A percentile compares a stretch with the other conserved stretches of the same genome.
Conservation (phyloP, 148 eudicot species). For the Selenicereus undatus region DNA sequence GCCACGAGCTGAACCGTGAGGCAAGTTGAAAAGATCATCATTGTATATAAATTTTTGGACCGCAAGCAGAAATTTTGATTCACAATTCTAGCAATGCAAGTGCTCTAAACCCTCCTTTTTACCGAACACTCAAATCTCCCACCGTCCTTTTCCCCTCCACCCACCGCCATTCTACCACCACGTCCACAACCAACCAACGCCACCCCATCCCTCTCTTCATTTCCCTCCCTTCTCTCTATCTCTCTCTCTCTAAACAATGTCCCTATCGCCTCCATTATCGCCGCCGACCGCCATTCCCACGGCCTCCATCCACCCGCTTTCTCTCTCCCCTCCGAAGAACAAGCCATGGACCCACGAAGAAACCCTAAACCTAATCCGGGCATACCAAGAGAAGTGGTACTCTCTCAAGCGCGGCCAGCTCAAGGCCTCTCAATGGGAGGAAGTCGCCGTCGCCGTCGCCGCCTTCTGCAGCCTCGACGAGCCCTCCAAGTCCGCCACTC, state of each 20-base stretch:
- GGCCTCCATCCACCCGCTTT: conserved; percentile 10
- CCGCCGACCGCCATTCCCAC: conserved; percentile 10
- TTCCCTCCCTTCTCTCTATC: conserved; percentile 14
- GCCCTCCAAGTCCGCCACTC: conserved; percentile 59
- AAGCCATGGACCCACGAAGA: conserved; percentile 66
- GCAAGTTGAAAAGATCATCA: too few relatives aligned
- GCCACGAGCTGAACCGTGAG: too few relatives aligned
- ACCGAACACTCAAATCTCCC: not conserved
- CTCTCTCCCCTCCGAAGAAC: conserved; percentile 28
- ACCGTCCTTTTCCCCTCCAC: not conserved
- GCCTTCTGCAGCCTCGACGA: conserved; percentile 50
- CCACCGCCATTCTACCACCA: not conserved
- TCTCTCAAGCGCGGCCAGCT: conserved; percentile 62
- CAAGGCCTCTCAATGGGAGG: conserved; percentile 71
- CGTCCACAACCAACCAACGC: not conserved
- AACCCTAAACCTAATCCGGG: conserved; percentile 58
- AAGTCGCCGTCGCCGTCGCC: conserved; percentile 60
- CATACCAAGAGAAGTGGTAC: conserved; percentile 78
- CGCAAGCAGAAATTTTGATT: too few relatives aligned
- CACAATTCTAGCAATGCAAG: too few relatives aligned
- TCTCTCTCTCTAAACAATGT: not conserved
- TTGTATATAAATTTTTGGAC: too few relatives aligned
- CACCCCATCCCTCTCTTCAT: not conserved
- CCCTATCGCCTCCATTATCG: not conserved
- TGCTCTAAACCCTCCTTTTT: too few relatives aligned